Conservation (phyloP, 345 rosid genomes). For the Camelina laxa region DNA sequence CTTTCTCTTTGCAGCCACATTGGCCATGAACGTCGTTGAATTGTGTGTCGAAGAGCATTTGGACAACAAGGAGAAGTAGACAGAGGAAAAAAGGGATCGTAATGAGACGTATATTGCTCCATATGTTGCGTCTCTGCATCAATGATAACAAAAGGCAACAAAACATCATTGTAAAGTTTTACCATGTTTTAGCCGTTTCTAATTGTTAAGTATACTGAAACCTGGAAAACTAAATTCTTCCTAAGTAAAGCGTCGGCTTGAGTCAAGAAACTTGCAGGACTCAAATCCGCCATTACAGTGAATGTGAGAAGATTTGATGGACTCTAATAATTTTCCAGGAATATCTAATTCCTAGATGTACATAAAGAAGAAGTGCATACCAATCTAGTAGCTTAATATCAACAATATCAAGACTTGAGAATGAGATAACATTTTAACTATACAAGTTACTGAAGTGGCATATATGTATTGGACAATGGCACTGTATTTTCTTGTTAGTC, state of each 20-base stretch:
- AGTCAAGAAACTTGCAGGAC: constrained; percentile 64
- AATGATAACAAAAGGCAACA: constrained; percentile 10
- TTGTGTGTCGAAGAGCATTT: constrained; percentile 52
- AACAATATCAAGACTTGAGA: not conserved
- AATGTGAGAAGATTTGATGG: constrained; percentile 6
- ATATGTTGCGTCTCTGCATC: constrained; percentile 74
- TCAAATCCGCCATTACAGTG: constrained; percentile 52
- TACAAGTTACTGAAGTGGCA: constrained; percentile 40
- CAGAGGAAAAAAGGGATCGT: constrained; percentile 76
- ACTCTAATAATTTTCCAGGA: not conserved
- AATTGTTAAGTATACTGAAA: constrained; percentile 17
- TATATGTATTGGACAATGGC: constrained; percentile 36
- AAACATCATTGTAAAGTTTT: not conserved
- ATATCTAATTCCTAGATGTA: constrained; percentile 16
- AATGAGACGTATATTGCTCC: constrained; percentile 75
- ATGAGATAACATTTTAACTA: not conserved
- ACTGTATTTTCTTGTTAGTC: constrained; percentile 16
- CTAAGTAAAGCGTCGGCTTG: constrained; percentile 85
- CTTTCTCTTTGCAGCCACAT: constrained; percentile 73
- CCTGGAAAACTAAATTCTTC: constrained; percentile 92
- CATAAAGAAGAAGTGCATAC: not conserved
- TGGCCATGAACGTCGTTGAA: constrained; percentile 39
- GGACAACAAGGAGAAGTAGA: constrained; percentile 60
- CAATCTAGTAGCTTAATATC: too few relatives aligned
- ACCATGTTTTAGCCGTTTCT: constrained; percentile 23